A percentile compares a stretch with the other conserved stretches of the same genome.
phyloP scores from a whole-genome alignment of 1,139 yeast species.

The Yarrowia galli region DNA sequence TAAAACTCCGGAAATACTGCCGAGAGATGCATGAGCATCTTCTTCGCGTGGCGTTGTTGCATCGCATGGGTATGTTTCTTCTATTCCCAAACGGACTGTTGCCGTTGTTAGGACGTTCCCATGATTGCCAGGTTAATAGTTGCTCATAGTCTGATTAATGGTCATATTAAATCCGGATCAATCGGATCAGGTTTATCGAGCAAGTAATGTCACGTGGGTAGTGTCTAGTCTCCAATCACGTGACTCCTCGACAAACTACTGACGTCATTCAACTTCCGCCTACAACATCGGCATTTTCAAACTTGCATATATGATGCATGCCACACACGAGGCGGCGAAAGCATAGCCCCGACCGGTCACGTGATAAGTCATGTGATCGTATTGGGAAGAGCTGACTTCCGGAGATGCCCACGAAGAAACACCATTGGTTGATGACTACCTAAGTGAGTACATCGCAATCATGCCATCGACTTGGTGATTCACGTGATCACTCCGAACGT shows the following conservation, averaged over 20 bases:
- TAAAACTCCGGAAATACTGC: not conserved
- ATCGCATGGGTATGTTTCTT: not conserved
- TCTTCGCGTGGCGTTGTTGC: constrained; percentile 22
- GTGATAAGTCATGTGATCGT: not conserved
- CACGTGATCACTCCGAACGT: not conserved
- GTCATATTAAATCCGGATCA: not conserved
- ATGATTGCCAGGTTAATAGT: too few relatives aligned
- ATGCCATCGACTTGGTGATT: too few relatives aligned
- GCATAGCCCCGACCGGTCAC: not conserved
- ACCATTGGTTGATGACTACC: too few relatives aligned
- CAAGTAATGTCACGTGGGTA: not conserved
- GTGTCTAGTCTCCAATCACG: not conserved
- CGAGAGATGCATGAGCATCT: too few relatives aligned
- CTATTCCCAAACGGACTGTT: not conserved
- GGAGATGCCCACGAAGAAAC: too few relatives aligned
- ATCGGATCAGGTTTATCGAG: not conserved
- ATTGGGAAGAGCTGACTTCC: too few relatives aligned
- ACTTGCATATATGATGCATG: not conserved
- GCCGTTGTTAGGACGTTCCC: not conserved
- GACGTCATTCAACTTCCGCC: not conserved
- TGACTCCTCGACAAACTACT: not conserved
- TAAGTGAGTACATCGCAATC: too few relatives aligned
- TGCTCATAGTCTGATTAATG: too few relatives aligned
- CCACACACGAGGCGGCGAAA: not conserved
- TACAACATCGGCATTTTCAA: too few relatives aligned